Base-by-base conservation (phyloP, 768 basidiomycete species). In the Tulasnella sp. region DNA sequence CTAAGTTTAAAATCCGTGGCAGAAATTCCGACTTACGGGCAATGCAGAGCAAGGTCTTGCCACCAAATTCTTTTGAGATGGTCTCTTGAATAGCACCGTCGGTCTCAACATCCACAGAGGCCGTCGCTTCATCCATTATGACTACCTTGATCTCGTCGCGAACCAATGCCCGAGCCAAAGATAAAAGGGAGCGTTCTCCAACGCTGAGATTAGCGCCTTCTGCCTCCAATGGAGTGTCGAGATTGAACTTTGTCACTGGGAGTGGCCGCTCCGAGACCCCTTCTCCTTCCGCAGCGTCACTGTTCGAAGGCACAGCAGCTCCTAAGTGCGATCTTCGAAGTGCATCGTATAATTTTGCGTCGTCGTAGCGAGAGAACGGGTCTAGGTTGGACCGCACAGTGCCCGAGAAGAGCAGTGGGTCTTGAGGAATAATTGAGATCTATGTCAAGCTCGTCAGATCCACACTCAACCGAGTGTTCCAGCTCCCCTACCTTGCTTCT, bases 161-260 rank as follows among this genome's bases (percentile, higher is more conserved):
- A 39, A 85, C 85, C 78, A 81, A 71, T 0, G 78, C 79, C 39
- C 78, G 39, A 31, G 76, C 79, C 29, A 80, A 52, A 29, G 74
- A 71, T 38, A 80, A 31, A 49, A 80, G 68, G 25, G 71, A 79
- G 17, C 85, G 77, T 78, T 85, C 77, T 25, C 85, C 84, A 72
- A 80, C 78, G 11, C 77, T 82, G 37, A 85, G 77, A 74, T 84
- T 84, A 3, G 79, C 77, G 0, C 85, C 85, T 77, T 86, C 85
- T 42, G 85, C 84, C 69, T 86, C 85, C 52, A 86, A 80, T 1
- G 79, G 79, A 0, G 82, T 83, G 76, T 86, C 85, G 22, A 86
- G 81, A 0, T 83, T 84, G 80, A 85, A 85, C 3, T 83, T 82
- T 37, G 77, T 29, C 22, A 17, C 67, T 37, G 25, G 68, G 75